These are phyloP conservation scores for Pythium vanterpoolii DNA, from an alignment of 352 stramenopile genomes.

Conservation along the genomic window DNA sequence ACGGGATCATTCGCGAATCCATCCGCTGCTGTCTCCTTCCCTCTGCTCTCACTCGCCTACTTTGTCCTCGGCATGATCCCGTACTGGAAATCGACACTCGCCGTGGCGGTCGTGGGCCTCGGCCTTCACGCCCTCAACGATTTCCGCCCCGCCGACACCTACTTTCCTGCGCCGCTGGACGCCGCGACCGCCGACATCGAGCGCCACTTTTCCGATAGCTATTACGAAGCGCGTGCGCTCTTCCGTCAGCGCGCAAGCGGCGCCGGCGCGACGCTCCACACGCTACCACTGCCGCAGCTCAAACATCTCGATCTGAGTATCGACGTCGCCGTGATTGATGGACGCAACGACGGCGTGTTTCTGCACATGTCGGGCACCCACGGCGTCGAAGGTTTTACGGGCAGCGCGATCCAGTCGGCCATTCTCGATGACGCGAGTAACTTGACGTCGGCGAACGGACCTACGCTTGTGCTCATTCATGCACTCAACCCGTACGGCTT, in stretches of 20 bases:
- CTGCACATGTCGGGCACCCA: constrained; percentile 82
- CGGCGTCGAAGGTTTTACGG: constrained; percentile 77
- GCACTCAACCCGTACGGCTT: constrained; percentile 93
- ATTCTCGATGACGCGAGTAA: constrained; percentile 37
- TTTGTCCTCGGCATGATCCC: too few species aligned
- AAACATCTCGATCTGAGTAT: constrained; percentile 55
- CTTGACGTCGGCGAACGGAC: constrained; percentile 11
- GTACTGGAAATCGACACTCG: constrained; percentile 15
- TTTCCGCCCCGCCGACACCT: constrained; percentile 48
- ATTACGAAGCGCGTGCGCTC: constrained; percentile 60
- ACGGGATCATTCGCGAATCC: constrained; percentile 1
- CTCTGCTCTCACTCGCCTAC: not conserved
- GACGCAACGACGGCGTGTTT: constrained; percentile 42
- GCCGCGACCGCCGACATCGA: constrained; percentile 31
- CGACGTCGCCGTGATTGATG: constrained; percentile 58
- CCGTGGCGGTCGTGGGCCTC: constrained; percentile 5
- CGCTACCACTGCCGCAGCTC: constrained; percentile 44
- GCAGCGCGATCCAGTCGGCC: constrained; percentile 71
- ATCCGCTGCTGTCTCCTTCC: not conserved
- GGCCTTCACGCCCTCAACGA: constrained; percentile 41
- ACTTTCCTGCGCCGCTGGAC: constrained; percentile 14
- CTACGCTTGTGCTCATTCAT: constrained; percentile 91
- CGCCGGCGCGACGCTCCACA: constrained; percentile 33
- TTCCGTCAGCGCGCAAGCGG: constrained; percentile 40
- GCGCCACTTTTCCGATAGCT: constrained; percentile 48